Percentiles rank a stretch among this genome's conserved stretches.
These are phyloP conservation scores for Gymnopilus dilepis DNA, from an alignment of 768 basidiomycete genomes.

Conservation along the genomic window DNA sequence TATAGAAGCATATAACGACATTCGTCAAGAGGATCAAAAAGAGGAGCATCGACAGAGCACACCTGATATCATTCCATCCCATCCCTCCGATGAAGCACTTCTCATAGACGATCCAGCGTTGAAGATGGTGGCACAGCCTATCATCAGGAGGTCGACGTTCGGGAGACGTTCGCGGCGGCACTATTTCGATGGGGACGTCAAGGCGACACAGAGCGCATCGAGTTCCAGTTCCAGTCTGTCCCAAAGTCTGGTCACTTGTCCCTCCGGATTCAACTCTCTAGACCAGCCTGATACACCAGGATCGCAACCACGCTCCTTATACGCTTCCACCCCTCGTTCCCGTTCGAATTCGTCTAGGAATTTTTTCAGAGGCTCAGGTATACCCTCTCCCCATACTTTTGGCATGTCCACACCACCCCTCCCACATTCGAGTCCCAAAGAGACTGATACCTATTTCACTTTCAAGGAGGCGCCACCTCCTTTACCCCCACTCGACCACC, in stretches of 20 bases:
- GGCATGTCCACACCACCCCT: conserved; percentile 36
- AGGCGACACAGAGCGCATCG: conserved; percentile 12
- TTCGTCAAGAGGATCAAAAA: conserved; percentile 10
- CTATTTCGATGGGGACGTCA: conserved; percentile 2
- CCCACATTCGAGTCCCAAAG: conserved; percentile 32
- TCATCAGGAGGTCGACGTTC: conserved; percentile 23
- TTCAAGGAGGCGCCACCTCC: conserved; percentile 50
- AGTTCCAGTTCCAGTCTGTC: conserved; percentile 25
- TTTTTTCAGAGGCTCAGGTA: conserved; percentile 19
- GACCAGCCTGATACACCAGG: conserved; percentile 23
- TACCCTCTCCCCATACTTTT: conserved; percentile 39
- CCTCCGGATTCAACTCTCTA: conserved; percentile 11
- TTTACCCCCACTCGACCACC: conserved; percentile 60
- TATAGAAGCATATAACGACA: conserved; percentile 12
- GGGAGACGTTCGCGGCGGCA: conserved; percentile 15
- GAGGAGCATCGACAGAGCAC: not conserved
- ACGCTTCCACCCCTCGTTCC: conserved; percentile 22
- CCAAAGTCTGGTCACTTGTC: conserved; percentile 19
- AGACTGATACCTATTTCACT: conserved; percentile 30
- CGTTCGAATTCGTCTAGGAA: conserved; percentile 10
- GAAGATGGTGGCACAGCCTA: not conserved
- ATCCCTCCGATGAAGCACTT: not conserved
- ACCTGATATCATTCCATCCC: conserved; percentile 1
- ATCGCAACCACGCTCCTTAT: conserved; percentile 21
- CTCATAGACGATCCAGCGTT: not conserved